Percentiles rank a stretch among this genome's conserved stretches.
Evolutionary conservation across 2,329 filamentous ascomycete species (phyloP).

Genomic region (Arthroderma sp.): DNA sequence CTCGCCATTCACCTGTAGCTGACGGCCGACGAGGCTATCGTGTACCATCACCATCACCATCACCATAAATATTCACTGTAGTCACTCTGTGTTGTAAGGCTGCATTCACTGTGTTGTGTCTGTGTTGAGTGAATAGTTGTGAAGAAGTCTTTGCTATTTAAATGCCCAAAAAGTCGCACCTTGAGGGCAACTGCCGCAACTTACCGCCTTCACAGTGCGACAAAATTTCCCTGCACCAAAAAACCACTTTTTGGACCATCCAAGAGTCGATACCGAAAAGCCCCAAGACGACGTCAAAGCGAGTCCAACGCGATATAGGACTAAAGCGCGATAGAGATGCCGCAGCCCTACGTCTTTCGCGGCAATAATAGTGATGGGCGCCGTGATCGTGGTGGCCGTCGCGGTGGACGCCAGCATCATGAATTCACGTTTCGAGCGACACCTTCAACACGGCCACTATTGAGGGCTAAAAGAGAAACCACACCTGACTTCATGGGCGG

Average conservation of each 20-base stretch:
- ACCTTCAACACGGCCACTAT: constrained; percentile 29
- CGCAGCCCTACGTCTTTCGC: constrained; percentile 19
- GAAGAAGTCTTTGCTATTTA: background rate
- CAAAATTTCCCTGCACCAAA: background rate
- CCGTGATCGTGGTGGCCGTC: constrained; percentile 5
- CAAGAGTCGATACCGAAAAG: background rate
- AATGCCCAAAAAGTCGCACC: background rate
- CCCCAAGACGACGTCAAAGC: background rate
- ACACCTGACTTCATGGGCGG: constrained; percentile 27
- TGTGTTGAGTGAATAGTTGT: background rate
- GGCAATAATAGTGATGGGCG: constrained; percentile 21
- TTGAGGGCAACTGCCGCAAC: background rate
- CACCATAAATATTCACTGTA: background rate
- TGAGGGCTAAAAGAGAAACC: constrained; percentile 24
- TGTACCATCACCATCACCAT: background rate
- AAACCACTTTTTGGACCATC: background rate
- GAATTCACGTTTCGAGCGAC: constrained; percentile 33
- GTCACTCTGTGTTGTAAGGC: background rate
- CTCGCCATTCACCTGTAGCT: background rate
- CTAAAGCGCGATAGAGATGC: background rate
- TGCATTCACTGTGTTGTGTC: background rate
- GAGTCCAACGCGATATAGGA: background rate
- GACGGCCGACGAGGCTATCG: too few species aligned
- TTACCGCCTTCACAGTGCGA: background rate
- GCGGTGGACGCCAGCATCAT: constrained; percentile 15